Conservation (phyloP, 208 protist genomes). For the Trypanosomatidae sp. region DNA sequence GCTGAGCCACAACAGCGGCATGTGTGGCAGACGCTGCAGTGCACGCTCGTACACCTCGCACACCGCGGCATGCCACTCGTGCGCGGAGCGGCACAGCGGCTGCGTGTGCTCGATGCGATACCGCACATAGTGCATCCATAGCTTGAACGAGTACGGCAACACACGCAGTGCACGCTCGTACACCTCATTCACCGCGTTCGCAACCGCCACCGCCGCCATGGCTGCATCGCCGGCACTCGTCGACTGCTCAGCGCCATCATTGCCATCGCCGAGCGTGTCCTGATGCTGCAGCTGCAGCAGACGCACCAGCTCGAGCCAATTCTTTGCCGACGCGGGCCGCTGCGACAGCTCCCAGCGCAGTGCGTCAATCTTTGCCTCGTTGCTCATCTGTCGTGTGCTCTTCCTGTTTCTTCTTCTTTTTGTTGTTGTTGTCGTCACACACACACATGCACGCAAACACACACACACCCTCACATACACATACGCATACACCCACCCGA, state of each 20-base stretch:
- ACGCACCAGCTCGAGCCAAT: slow-evolving; percentile 57
- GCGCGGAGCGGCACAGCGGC: slow-evolving; percentile 15
- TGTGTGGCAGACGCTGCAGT: slow-evolving; percentile 45
- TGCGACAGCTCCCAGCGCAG: slow-evolving; percentile 61
- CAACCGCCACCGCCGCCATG: too few relatives aligned
- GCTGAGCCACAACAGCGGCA: slow-evolving; percentile 57
- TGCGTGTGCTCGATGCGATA: slow-evolving; percentile 34
- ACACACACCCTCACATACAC: too few relatives aligned
- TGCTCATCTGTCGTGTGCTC: slow-evolving; percentile 7
- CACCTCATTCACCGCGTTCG: too few relatives aligned
- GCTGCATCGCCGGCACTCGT: too few relatives aligned
- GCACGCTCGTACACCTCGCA: slow-evolving; percentile 62
- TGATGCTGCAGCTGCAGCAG: too few relatives aligned
- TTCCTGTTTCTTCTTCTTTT: too few relatives aligned
- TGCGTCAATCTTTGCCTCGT: slow-evolving; percentile 16
- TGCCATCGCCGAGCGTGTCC: too few relatives aligned
- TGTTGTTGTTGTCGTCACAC: too few relatives aligned
- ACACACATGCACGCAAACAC: too few relatives aligned
- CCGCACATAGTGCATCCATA: slow-evolving; percentile 58
- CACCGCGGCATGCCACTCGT: slow-evolving; percentile 56
- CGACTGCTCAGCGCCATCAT: too few relatives aligned
- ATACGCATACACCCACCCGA: too few relatives aligned
- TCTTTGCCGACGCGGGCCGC: slow-evolving; percentile 24
- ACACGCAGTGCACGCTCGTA: slow-evolving; percentile 65
- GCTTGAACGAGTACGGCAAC: slow-evolving; percentile 67